Conservation (phyloP, 1,284 basidiomycete genomes). For the Kalmanozyma brasiliensis region DNA sequence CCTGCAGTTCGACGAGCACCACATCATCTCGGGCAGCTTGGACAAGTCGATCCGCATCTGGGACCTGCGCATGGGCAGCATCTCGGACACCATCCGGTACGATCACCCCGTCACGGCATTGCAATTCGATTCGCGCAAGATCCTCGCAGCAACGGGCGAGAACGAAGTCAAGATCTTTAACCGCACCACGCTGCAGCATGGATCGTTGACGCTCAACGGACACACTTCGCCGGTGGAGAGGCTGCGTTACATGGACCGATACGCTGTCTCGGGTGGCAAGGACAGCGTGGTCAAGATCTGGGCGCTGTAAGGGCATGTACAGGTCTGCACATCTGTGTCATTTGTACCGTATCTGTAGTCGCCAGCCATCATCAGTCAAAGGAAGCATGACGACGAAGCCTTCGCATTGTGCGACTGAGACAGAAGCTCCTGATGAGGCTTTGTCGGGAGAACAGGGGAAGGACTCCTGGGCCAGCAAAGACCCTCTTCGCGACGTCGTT, state of each 20-base stretch:
- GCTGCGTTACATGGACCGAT: constrained; percentile 94
- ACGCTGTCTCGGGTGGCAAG: constrained; percentile 87
- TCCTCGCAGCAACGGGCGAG: constrained; percentile 91
- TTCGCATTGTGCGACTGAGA: no score
- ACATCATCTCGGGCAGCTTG: constrained; percentile 88
- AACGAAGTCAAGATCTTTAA: constrained; percentile 96
- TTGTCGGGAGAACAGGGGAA: no score
- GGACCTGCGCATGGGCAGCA: constrained; percentile 91
- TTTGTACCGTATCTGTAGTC: not conserved
- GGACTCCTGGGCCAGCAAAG: no score
- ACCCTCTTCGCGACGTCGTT: no score
- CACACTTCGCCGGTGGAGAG: constrained; percentile 90
- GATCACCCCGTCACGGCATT: constrained; percentile 89
- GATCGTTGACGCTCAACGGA: constrained; percentile 85
- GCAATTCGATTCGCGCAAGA: constrained; percentile 93
- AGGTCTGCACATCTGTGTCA: not conserved
- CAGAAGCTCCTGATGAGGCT: no score
- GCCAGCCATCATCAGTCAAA: no score
- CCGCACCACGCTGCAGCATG: constrained; percentile 89
- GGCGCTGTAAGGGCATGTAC: constrained; percentile 76
- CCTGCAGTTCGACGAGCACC: constrained; percentile 95
- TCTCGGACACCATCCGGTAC: constrained; percentile 88
- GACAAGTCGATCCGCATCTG: constrained; percentile 83
- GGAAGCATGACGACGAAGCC: no score
- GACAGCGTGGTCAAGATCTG: constrained; percentile 92